Evolutionary conservation across 164 flowering plant species (phyloP).

Genomic region (Cinnamomum micranthum): DNA sequence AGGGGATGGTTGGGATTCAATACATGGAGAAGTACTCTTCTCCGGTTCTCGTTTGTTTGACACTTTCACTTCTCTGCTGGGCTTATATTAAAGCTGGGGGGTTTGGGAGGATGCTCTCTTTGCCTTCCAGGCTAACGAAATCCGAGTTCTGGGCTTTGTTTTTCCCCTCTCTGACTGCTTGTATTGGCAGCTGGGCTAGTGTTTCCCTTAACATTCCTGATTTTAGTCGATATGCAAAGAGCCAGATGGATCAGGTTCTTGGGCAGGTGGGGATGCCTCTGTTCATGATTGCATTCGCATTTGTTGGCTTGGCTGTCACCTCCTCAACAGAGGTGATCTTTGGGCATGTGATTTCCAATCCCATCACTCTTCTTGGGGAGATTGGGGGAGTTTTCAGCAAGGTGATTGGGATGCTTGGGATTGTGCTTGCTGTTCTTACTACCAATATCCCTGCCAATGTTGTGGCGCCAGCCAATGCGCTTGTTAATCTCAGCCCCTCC

Average conservation of each 20-base stretch:
- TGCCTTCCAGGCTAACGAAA: constrained; percentile 50
- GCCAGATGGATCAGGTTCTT: constrained; percentile 73
- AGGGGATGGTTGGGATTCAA: constrained; percentile 79
- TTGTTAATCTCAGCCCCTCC: constrained; percentile 78
- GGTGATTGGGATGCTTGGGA: constrained; percentile 66
- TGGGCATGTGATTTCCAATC: constrained; percentile 72
- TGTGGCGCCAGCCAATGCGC: constrained; percentile 91
- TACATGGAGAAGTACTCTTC: constrained; percentile 82
- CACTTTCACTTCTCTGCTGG: constrained; percentile 59
- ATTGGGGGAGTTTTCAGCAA: constrained; percentile 46
- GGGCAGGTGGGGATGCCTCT: constrained; percentile 86
- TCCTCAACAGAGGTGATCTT: constrained; percentile 77
- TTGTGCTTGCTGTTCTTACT: constrained; percentile 75
- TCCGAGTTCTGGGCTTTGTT: constrained; percentile 76
- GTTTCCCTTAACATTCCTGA: constrained; percentile 88
- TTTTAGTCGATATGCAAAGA: constrained; percentile 77
- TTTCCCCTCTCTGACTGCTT: constrained; percentile 90
- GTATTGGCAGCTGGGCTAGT: constrained; percentile 69
- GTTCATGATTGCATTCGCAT: constrained; percentile 89
- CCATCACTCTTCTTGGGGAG: constrained; percentile 68
- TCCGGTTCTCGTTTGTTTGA: constrained; percentile 58
- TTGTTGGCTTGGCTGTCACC: constrained; percentile 85
- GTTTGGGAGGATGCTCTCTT: constrained; percentile 64
- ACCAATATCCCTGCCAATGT: constrained; percentile 93
- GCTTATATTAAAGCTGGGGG: constrained; percentile 82